A percentile compares a stretch with the other conserved stretches of the same genome.
phyloP scores from a whole-genome alignment of 306 rosid species.

The Casuarina glauca region DNA sequence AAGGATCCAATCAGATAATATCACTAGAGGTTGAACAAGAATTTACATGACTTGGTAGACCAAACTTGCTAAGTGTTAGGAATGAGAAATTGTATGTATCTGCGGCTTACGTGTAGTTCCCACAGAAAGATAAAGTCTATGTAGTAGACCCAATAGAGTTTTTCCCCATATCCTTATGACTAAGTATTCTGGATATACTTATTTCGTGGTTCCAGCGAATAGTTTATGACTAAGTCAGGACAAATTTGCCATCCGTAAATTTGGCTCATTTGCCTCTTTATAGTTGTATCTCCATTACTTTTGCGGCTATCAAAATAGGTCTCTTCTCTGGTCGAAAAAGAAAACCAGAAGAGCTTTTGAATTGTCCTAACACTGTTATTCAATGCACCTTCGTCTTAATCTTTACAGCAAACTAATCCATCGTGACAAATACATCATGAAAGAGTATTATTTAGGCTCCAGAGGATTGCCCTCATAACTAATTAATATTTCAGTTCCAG shows the following conservation, averaged over 20 bases:
- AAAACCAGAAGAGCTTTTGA: background rate
- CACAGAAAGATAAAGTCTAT: background rate
- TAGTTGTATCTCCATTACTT: background rate
- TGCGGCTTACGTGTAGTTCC: background rate
- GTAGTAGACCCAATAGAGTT: background rate
- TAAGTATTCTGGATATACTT: background rate
- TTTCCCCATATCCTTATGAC: background rate
- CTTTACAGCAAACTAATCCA: background rate
- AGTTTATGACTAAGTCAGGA: background rate
- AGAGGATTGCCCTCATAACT: background rate
- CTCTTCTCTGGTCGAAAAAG: background rate
- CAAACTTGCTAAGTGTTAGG: background rate
- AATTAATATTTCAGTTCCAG: background rate
- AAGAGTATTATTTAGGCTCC: background rate
- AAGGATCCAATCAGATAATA: background rate
- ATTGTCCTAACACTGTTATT: background rate
- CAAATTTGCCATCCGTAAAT: background rate
- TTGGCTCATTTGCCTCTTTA: background rate
- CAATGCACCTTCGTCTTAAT: background rate
- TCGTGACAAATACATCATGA: background rate
- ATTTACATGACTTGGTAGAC: slow-evolving; percentile 9
- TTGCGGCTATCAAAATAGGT: background rate
- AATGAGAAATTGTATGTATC: background rate
- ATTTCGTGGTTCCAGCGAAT: background rate
- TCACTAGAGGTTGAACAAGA: background rate